These are phyloP conservation scores for Cnidoscolus chayamansa DNA, from an alignment of 441 rosid genomes.

Conservation along the genomic window DNA sequence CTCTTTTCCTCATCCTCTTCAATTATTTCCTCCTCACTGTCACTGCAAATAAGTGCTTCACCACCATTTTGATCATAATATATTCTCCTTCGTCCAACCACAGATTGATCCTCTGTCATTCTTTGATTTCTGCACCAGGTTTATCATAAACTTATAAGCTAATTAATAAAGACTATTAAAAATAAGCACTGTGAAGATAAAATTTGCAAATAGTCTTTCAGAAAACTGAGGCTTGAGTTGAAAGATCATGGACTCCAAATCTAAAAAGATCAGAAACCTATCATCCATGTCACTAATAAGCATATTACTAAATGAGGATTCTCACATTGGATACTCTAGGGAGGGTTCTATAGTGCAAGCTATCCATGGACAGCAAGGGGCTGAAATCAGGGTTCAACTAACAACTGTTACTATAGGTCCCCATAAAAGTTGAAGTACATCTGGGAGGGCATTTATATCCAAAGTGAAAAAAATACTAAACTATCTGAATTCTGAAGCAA, in stretches of 20 bases:
- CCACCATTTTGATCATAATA: conserved; percentile 97
- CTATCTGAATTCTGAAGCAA: background rate
- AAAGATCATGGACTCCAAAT: background rate
- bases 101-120: conserved; percentile 99
- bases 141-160: conserved; percentile 12
- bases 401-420: background rate
- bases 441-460: background rate
- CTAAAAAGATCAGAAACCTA: background rate
- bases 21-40: conserved; percentile 86
- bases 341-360: background rate
- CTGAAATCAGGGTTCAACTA: background rate
- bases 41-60: conserved; percentile 98
- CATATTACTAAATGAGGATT: background rate
- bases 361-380: background rate
- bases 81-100: conserved; percentile 94
- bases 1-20: conserved; percentile 86
- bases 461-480: background rate
- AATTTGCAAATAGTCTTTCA: background rate
- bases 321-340: background rate
- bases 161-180: background rate
- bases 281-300: background rate
- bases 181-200: background rate
- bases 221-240: background rate
- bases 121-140: conserved; percentile 79
- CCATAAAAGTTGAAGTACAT: background rate